A percentile compares a stretch with the other conserved stretches of the same genome.
Conservation (phyloP, 257 asterid species). For the Thymus mandschuricus region DNA sequence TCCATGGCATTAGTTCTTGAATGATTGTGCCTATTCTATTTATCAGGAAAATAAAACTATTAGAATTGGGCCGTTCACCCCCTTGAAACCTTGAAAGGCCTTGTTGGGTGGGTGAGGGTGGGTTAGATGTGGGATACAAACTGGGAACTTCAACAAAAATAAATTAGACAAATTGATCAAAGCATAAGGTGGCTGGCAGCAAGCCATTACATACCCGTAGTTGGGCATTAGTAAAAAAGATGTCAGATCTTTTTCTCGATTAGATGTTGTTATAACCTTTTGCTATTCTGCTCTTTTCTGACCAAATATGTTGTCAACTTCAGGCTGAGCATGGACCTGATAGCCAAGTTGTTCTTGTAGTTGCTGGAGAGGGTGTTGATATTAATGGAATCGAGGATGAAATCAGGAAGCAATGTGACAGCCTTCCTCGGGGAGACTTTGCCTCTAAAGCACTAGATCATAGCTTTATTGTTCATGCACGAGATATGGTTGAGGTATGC, state of each 20-base stretch:
- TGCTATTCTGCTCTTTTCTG: background rate
- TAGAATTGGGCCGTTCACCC: too few relatives aligned
- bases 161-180: slow-evolving; percentile 8
- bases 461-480: slow-evolving; percentile 86
- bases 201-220: background rate
- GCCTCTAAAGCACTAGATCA: slow-evolving; percentile 89
- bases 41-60: background rate
- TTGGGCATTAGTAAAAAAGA: background rate
- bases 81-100: too few relatives aligned
- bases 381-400: slow-evolving; percentile 66
- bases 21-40: slow-evolving; percentile 1
- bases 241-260: background rate
- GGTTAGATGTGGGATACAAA: too few relatives aligned
- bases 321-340: slow-evolving; percentile 99
- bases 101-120: too few relatives aligned
- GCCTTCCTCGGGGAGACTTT: slow-evolving; percentile 85
- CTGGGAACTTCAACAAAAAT: background rate
- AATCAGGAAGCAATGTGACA: slow-evolving; percentile 74
- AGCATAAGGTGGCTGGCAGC: background rate
- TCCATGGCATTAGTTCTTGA: slow-evolving; percentile 19
- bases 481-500: slow-evolving; percentile 87
- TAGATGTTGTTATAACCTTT: background rate
- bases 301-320: slow-evolving; percentile 30
- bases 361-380: slow-evolving; percentile 86
- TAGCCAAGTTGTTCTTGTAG: slow-evolving; percentile 96